Conservation (phyloP, 257 asterid species). For the Solanum chiquidenum region DNA sequence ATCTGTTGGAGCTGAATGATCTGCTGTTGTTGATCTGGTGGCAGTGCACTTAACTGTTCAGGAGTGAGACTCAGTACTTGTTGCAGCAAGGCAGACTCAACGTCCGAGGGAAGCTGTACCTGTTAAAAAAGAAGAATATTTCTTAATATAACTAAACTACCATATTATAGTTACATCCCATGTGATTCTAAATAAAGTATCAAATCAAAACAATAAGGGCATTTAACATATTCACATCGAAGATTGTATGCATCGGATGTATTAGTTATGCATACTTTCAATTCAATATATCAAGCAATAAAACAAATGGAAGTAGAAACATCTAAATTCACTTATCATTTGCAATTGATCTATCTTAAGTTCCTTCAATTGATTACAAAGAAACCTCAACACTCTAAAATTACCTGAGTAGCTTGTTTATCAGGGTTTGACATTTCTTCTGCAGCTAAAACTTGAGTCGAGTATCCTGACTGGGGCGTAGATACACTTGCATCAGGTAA, state of each 20-base stretch:
- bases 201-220: neutral
- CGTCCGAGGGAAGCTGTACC: slow-evolving; percentile 51
- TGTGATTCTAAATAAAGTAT: neutral
- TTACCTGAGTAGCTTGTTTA: slow-evolving; percentile 59
- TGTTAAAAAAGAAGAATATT: neutral
- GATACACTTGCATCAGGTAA: slow-evolving; percentile 19
- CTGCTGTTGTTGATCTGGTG: slow-evolving; percentile 81
- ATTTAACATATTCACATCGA: neutral
- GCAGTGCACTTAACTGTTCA: slow-evolving; percentile 63
- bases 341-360: neutral
- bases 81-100: slow-evolving; percentile 61
- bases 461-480: slow-evolving; percentile 22
- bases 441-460: slow-evolving; percentile 25
- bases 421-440: slow-evolving; percentile 34
- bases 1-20: slow-evolving; percentile 79
- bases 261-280: neutral
- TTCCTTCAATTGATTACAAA: neutral
- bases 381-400: slow-evolving; percentile 1
- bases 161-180: neutral
- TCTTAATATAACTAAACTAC: neutral
- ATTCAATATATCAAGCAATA: neutral
- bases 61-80: slow-evolving; percentile 71
- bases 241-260: neutral
- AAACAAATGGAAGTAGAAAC: neutral
- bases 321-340: neutral